A percentile compares a stretch with the other conserved stretches of the same genome.
Conservation (phyloP, 2,329 filamentous ascomycete genomes). For the Neofusicoccum parvum region DNA sequence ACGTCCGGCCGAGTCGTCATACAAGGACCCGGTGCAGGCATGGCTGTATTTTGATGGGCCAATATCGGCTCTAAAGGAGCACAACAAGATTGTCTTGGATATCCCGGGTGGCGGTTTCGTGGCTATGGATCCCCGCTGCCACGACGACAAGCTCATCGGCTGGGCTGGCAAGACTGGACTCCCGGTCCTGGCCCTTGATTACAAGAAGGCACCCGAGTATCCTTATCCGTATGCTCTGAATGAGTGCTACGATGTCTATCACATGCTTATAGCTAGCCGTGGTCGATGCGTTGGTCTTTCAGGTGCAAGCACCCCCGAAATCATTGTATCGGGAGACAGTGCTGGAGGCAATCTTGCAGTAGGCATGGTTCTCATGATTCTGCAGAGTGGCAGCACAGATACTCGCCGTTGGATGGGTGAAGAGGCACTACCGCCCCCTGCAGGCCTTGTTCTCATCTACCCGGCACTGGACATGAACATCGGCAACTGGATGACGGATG, state of each 20-base stretch:
- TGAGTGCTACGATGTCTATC: slow-evolving; percentile 85
- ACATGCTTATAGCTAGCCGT: slow-evolving; percentile 69
- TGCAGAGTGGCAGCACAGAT: slow-evolving; percentile 69
- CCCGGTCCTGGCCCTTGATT: slow-evolving; percentile 90
- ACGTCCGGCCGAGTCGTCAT: slow-evolving; percentile 75
- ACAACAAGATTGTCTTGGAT: slow-evolving; percentile 80
- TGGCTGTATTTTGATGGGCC: slow-evolving; percentile 97
- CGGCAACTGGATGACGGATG: slow-evolving; percentile 98
- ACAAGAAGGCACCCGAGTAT: slow-evolving; percentile 81
- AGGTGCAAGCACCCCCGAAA: slow-evolving; percentile 64
- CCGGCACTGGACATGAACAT: slow-evolving; percentile 96
- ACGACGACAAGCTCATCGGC: slow-evolving; percentile 89
- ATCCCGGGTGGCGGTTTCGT: slow-evolving; percentile 95
- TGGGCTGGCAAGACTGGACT: slow-evolving; percentile 89
- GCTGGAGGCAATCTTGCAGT: slow-evolving; percentile 81
- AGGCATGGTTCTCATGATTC: slow-evolving; percentile 82
- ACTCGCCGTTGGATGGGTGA: slow-evolving; percentile 59
- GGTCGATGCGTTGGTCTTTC: slow-evolving; percentile 76
- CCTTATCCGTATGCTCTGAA: slow-evolving; percentile 85
- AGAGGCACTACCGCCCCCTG: slow-evolving; percentile 69
- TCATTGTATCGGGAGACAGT: slow-evolving; percentile 78
- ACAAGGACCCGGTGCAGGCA: slow-evolving; percentile 77
- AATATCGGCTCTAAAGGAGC: slow-evolving; percentile 71
- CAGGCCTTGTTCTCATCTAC: slow-evolving; percentile 83
- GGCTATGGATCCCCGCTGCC: slow-evolving; percentile 91